A percentile compares a stretch with the other conserved stretches of the same genome.
Evolutionary conservation across 2,329 filamentous ascomycete species (phyloP).

Genomic region (Pseudophaeomoniella oleicola): DNA sequence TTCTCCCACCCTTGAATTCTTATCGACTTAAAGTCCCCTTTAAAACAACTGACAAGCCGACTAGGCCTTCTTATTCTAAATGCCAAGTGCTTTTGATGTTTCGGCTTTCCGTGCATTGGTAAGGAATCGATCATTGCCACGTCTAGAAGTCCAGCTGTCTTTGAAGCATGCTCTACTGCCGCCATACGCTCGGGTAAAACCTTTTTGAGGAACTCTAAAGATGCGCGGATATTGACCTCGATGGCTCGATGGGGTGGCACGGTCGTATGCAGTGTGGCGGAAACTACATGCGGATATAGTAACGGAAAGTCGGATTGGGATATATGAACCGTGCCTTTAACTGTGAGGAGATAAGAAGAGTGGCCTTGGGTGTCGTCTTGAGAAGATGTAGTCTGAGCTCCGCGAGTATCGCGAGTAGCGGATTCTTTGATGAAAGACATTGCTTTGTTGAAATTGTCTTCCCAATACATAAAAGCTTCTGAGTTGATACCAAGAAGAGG

Average conservation of each 20-base stretch:
- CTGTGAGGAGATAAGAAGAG: slow-evolving; percentile 36
- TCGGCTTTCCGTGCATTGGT: neutral
- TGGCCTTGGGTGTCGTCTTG: slow-evolving; percentile 23
- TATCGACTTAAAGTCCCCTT: no score
- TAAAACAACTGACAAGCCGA: no score
- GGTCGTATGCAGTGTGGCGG: slow-evolving; percentile 45
- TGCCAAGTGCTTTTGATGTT: neutral
- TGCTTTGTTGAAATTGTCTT: slow-evolving; percentile 45
- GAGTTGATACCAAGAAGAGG: slow-evolving; percentile 51
- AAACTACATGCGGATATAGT: slow-evolving; percentile 45
- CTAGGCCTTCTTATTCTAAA: no score
- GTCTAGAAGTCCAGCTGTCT: neutral
- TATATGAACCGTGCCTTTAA: slow-evolving; percentile 48
- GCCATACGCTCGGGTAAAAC: slow-evolving; percentile 21
- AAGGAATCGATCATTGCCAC: neutral
- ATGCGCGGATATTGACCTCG: slow-evolving; percentile 47
- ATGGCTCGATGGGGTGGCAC: slow-evolving; percentile 49
- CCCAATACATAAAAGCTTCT: slow-evolving; percentile 59
- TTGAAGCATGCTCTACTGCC: neutral
- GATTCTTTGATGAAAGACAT: slow-evolving; percentile 43
- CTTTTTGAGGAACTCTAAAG: slow-evolving; percentile 46
- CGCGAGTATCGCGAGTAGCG: slow-evolving; percentile 9
- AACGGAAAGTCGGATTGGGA: slow-evolving; percentile 53
- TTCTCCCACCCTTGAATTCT: neutral
- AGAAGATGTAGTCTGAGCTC: neutral